These are phyloP conservation scores for Seiridium unicorne DNA, from an alignment of 2,329 filamentous ascomycete genomes.

Conservation along the genomic window DNA sequence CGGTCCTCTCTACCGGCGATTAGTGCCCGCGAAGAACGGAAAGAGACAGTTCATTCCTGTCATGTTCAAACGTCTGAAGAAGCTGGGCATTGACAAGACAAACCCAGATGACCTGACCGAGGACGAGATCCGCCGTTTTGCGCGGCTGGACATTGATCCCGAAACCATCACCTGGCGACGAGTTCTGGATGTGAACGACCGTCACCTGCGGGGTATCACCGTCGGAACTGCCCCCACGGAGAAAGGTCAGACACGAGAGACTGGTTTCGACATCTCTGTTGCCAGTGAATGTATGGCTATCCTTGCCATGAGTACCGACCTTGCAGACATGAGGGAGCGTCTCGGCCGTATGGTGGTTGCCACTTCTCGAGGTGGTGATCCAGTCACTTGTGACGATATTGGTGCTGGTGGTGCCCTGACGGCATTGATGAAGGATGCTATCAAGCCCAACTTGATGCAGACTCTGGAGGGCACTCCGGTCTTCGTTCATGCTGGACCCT, in stretches of 20 bases:
- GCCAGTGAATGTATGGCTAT: constrained; percentile 99
- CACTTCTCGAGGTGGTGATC: constrained; percentile 79
- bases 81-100: constrained; percentile 94
- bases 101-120: constrained; percentile 86
- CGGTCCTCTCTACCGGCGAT: constrained; percentile 77
- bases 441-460: constrained; percentile 99
- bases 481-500: constrained; percentile 95
- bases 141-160: constrained; percentile 93
- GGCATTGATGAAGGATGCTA: constrained; percentile 94
- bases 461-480: constrained; percentile 95
- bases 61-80: constrained; percentile 92
- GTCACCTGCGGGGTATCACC: constrained; percentile 85
- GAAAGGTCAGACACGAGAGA: constrained; percentile 83
- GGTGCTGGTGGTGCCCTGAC: constrained; percentile 89
- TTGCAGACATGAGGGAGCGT: constrained; percentile 87
- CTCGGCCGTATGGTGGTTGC: constrained; percentile 95
- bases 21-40: constrained; percentile 88
- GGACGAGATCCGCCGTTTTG: constrained; percentile 85
- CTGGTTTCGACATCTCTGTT: constrained; percentile 96
- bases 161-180: constrained; percentile 97
- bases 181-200: constrained; percentile 95
- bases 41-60: constrained; percentile 82
- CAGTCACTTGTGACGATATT: constrained; percentile 94
- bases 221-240: constrained; percentile 87
- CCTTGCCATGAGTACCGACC: constrained; percentile 83